phyloP scores from a whole-genome alignment of 2,329 filamentous ascomycete species.

The Didymella glomerata region DNA sequence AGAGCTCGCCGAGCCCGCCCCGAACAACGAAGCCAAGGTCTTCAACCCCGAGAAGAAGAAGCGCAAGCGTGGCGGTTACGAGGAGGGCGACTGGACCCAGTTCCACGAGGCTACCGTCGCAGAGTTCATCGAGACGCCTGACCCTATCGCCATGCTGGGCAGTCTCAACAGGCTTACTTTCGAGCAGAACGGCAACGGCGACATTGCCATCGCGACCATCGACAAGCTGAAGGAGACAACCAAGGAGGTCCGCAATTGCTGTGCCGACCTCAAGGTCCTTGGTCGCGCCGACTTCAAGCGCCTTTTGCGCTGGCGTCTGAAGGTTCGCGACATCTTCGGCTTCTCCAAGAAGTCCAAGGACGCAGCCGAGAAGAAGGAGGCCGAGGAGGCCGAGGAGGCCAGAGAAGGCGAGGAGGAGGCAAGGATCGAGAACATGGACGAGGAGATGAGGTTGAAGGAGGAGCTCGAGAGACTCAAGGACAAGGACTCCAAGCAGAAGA shows the following conservation, averaged over 20 bases:
- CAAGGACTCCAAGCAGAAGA: slow-evolving; percentile 76
- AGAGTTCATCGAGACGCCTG: slow-evolving; percentile 91
- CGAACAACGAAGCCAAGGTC: slow-evolving; percentile 97
- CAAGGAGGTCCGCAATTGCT: slow-evolving; percentile 68
- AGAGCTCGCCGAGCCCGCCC: slow-evolving; percentile 82
- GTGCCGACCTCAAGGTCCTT: slow-evolving; percentile 79
- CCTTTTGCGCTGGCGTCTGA: slow-evolving; percentile 87
- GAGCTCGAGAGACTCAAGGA: slow-evolving; percentile 85
- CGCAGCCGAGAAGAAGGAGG: slow-evolving; percentile 52
- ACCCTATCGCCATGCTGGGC: slow-evolving; percentile 92
- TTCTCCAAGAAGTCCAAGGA: slow-evolving; percentile 77
- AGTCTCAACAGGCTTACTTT: slow-evolving; percentile 86
- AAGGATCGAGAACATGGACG: slow-evolving; percentile 89
- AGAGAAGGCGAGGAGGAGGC: slow-evolving; percentile 72
- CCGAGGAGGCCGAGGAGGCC: slow-evolving; percentile 51
- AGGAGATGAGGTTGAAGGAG: slow-evolving; percentile 88
- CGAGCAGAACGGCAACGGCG: slow-evolving; percentile 75
- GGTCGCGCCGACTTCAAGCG: slow-evolving; percentile 95
- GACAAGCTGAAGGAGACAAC: slow-evolving; percentile 76
- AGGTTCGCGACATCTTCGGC: slow-evolving; percentile 88
- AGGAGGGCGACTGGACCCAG: slow-evolving; percentile 92
- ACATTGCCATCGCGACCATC: slow-evolving; percentile 86
- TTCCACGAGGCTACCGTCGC: slow-evolving; percentile 89
- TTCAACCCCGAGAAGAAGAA: slow-evolving; percentile 98
- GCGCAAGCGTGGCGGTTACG: slow-evolving; percentile 95